A percentile compares a stretch with the other conserved stretches of the same genome.
These are phyloP conservation scores for Oryza longistaminata DNA, from an alignment of 176 grass and related monocot genomes.

Conservation along the genomic window DNA sequence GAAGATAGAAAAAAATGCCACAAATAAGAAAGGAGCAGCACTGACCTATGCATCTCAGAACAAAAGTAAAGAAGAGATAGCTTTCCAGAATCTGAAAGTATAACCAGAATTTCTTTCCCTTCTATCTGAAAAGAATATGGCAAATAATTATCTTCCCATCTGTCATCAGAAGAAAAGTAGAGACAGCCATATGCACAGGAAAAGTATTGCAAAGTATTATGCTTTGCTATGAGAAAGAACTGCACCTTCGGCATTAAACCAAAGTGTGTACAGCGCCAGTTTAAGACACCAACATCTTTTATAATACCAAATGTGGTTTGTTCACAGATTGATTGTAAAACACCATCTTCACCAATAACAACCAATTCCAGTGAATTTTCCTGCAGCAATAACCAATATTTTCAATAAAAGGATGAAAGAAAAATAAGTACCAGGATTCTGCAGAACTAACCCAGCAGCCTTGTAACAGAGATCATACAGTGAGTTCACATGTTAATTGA, in stretches of 20 bases:
- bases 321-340: conserved; percentile 85
- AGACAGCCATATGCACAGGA: background rate
- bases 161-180: background rate
- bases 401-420: conserved; percentile 5
- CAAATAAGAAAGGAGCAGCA: conserved; percentile 34
- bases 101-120: conserved; percentile 82
- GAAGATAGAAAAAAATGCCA: background rate
- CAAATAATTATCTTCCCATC: conserved; percentile 20
- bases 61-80: conserved; percentile 91
- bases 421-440: conserved; percentile 11
- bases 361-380: conserved; percentile 90
- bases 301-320: conserved; percentile 88
- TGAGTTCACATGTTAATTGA: background rate
- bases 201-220: conserved; percentile 1
- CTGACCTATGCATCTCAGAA: conserved; percentile 90
- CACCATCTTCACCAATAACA: conserved; percentile 70
- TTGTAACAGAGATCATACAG: conserved; percentile 5
- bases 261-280: conserved; percentile 55
- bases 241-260: conserved; percentile 57
- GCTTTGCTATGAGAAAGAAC: background rate
- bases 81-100: conserved; percentile 97
- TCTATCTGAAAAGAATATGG: conserved; percentile 64
- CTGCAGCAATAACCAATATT: conserved; percentile 50
- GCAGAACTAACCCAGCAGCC: conserved; percentile 9
- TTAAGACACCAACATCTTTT: conserved; percentile 86